A percentile compares a stretch with the other conserved stretches of the same genome.
These are phyloP conservation scores for Gossypium aridum DNA, from an alignment of 441 rosid genomes.

Conservation along the genomic window DNA sequence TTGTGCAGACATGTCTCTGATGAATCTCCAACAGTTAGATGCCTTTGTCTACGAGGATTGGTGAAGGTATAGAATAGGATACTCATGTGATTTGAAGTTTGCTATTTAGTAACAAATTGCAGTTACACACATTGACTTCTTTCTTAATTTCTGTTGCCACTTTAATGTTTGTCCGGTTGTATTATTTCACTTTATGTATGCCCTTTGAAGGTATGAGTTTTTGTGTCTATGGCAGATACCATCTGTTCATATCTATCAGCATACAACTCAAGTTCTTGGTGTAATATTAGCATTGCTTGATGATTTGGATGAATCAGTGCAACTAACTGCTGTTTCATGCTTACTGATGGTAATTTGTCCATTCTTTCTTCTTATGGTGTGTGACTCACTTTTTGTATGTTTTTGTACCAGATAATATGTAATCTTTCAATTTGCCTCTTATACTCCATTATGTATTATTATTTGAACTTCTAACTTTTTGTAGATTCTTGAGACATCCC, in stretches of 20 bases:
- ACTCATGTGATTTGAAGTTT: not conserved
- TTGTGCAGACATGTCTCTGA: constrained; percentile 94
- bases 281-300: constrained; percentile 90
- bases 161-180: not conserved
- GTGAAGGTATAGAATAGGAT: constrained; percentile 60
- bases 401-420: constrained; percentile 2
- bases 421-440: constrained; percentile 11
- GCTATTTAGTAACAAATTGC: not conserved
- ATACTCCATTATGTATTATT: not conserved
- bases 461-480: constrained; percentile 6
- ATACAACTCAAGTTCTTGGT: constrained; percentile 81
- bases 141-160: not conserved
- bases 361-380: constrained; percentile 10
- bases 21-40: constrained; percentile 89
- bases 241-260: constrained; percentile 63
- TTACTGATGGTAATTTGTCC: constrained; percentile 52
- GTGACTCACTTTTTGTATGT: not conserved
- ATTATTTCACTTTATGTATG: not conserved
- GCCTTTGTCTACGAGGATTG: constrained; percentile 94
- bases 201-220: constrained; percentile 6
- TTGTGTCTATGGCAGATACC: constrained; percentile 62
- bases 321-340: constrained; percentile 93
- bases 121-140: not conserved
- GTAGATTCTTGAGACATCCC: constrained; percentile 80
- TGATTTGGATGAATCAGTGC: constrained; percentile 89